These are phyloP conservation scores for Leccinum obscurum DNA, from an alignment of 768 basidiomycete genomes.

Conservation along the genomic window DNA sequence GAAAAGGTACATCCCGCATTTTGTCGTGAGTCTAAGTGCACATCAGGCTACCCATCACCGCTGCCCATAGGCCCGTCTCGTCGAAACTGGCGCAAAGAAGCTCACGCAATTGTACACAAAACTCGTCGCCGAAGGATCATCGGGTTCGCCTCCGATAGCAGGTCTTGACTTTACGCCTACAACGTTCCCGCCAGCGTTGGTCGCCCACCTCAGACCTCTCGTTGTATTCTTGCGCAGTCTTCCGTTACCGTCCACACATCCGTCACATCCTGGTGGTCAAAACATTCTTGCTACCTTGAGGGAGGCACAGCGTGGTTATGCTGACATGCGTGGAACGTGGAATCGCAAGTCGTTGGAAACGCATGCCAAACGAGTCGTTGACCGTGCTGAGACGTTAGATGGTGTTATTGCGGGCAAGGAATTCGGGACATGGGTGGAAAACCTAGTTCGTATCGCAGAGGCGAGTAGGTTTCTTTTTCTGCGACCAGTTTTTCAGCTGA, in stretches of 20 bases:
- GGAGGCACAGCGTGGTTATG: slow-evolving; percentile 81
- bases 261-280: slow-evolving; percentile 75
- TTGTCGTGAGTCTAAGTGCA: neutral
- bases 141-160: slow-evolving; percentile 66
- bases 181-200: slow-evolving; percentile 55
- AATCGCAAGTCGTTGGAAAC: slow-evolving; percentile 70
- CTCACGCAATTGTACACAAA: slow-evolving; percentile 82
- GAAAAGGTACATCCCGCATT: slow-evolving; percentile 45
- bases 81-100: slow-evolving; percentile 84
- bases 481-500: too few relatives aligned
- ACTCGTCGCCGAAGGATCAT: slow-evolving; percentile 82
- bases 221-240: slow-evolving; percentile 69
- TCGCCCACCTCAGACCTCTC: slow-evolving; percentile 58
- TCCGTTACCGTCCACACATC: slow-evolving; percentile 77
- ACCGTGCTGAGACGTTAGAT: slow-evolving; percentile 69
- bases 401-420: slow-evolving; percentile 45
- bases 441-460: slow-evolving; percentile 65
- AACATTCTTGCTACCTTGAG: slow-evolving; percentile 63
- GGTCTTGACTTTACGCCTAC: slow-evolving; percentile 54
- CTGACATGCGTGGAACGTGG: slow-evolving; percentile 86
- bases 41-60: neutral
- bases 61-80: slow-evolving; percentile 54
- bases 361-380: slow-evolving; percentile 67
- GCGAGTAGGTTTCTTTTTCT: slow-evolving; percentile 35
- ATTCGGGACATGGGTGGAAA: slow-evolving; percentile 69